phyloP scores from a whole-genome alignment of 2,329 filamentous ascomycete species.

The Stylonectria norvegica region DNA sequence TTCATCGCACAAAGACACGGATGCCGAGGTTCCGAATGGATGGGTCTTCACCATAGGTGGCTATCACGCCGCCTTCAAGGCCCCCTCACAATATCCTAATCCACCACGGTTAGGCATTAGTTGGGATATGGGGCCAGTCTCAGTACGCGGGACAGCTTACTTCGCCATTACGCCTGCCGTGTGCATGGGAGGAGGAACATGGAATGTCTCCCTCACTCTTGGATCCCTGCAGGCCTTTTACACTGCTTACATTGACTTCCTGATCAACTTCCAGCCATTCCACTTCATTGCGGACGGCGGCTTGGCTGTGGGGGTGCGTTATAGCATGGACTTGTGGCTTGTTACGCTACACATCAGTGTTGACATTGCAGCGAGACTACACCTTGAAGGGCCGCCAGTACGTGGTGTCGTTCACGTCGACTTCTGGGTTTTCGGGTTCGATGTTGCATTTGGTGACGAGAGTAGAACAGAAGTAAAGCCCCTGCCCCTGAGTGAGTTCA shows the following conservation, averaged over 20 bases:
- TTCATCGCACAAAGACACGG: constrained; percentile 21
- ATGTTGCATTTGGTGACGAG: constrained; percentile 8
- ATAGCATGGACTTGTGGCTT: constrained; percentile 12
- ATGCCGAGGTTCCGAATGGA: constrained; percentile 8
- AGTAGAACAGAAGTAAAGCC: not conserved
- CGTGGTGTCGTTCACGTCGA: constrained; percentile 15
- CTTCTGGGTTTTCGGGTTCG: constrained; percentile 21
- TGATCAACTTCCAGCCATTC: constrained; percentile 33
- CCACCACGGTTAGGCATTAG: constrained; percentile 30
- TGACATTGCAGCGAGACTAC: constrained; percentile 14
- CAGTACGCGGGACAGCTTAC: constrained; percentile 33
- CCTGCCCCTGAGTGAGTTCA: not conserved
- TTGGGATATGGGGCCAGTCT: constrained; percentile 25
- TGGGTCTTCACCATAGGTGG: constrained; percentile 40
- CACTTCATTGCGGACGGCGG: constrained; percentile 23
- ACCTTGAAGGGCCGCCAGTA: constrained; percentile 14
- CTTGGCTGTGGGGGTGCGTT: constrained; percentile 24
- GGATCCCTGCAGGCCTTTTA: constrained; percentile 4
- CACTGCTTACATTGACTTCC: constrained; percentile 12
- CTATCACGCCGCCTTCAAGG: constrained; percentile 30
- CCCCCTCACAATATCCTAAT: constrained; percentile 30
- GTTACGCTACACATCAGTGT: constrained; percentile 13
- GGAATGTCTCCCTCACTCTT: constrained; percentile 10
- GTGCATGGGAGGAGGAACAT: constrained; percentile 33
- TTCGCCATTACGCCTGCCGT: constrained; percentile 38